Evolutionary conservation across 1,284 basidiomycete species (phyloP).

Genomic region (Ustilago cynodontis): DNA sequence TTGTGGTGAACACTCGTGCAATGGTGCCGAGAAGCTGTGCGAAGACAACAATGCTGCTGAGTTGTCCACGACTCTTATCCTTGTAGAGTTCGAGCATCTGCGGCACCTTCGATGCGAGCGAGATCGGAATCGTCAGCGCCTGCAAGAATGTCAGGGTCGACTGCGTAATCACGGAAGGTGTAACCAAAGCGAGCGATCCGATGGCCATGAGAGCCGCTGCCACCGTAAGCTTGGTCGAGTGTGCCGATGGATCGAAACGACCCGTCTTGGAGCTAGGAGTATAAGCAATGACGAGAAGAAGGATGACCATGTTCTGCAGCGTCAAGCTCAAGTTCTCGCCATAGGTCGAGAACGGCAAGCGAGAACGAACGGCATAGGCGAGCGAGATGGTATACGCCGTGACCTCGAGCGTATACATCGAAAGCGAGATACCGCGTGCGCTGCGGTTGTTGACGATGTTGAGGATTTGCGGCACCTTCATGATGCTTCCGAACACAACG

Average conservation of each 20-base stretch:
- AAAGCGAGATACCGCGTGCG: constrained; percentile 82
- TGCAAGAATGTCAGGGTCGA: constrained; percentile 60
- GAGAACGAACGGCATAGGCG: constrained; percentile 81
- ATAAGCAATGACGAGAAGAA: constrained; percentile 62
- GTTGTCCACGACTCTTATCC: constrained; percentile 64
- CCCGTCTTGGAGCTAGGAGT: constrained; percentile 43
- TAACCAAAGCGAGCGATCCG: constrained; percentile 75
- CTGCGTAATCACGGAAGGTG: constrained; percentile 52
- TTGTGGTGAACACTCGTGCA: constrained; percentile 68
- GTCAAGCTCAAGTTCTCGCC: constrained; percentile 73
- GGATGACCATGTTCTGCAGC: constrained; percentile 69
- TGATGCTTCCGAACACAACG: constrained; percentile 90
- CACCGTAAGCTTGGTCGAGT: constrained; percentile 67
- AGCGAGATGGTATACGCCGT: constrained; percentile 86
- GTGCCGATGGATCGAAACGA: constrained; percentile 48
- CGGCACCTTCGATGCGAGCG: constrained; percentile 66
- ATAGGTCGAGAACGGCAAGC: constrained; percentile 93
- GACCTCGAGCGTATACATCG: constrained; percentile 76
- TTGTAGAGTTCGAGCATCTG: constrained; percentile 67
- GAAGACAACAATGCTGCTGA: constrained; percentile 68
- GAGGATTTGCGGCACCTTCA: constrained; percentile 90
- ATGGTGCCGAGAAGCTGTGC: constrained; percentile 67
- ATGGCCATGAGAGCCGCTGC: constrained; percentile 85
- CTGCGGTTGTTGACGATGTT: constrained; percentile 76
- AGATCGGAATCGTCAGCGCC: constrained; percentile 65